A percentile compares a stretch with the other conserved stretches of the same genome.
These are phyloP conservation scores for Talaromyces pinophilus DNA, from an alignment of 2,329 filamentous ascomycete species.

Conservation along the genomic window DNA sequence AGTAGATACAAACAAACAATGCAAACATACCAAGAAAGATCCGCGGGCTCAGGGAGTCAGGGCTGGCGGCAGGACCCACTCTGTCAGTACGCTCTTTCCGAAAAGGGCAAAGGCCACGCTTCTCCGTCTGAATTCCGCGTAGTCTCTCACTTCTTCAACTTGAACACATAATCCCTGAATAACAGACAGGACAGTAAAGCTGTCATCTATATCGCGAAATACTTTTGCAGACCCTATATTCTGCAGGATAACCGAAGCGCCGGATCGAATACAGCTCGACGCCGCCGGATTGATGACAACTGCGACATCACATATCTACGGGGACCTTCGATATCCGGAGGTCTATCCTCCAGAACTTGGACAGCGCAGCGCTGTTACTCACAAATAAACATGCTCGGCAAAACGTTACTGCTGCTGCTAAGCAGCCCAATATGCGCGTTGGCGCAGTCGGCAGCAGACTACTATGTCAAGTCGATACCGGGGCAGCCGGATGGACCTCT, in stretches of 20 bases:
- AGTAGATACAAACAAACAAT: slow-evolving; percentile 11
- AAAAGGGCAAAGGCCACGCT: slow-evolving; percentile 13
- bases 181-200: background rate
- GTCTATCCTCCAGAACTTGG: background rate
- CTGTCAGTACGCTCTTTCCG: background rate
- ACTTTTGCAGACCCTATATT: background rate
- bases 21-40: slow-evolving; percentile 6
- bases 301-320: background rate
- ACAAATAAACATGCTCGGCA: slow-evolving; percentile 14
- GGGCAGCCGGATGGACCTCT: slow-evolving; percentile 76
- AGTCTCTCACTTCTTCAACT: background rate
- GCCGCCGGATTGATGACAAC: slow-evolving; percentile 1
- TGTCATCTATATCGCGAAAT: background rate
- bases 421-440: slow-evolving; percentile 30
- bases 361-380: background rate
- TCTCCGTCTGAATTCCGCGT: background rate
- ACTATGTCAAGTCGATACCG: slow-evolving; percentile 82
- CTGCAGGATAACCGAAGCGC: background rate
- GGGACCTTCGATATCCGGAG: slow-evolving; percentile 4
- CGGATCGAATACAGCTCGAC: background rate
- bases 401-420: slow-evolving; percentile 28
- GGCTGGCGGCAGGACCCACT: slow-evolving; percentile 3
- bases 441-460: slow-evolving; percentile 72
- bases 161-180: no score
- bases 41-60: background rate